Evolutionary conservation across 2,329 filamentous ascomycete genomes (phyloP).

Genomic region (Xylariaceae sp.): DNA sequence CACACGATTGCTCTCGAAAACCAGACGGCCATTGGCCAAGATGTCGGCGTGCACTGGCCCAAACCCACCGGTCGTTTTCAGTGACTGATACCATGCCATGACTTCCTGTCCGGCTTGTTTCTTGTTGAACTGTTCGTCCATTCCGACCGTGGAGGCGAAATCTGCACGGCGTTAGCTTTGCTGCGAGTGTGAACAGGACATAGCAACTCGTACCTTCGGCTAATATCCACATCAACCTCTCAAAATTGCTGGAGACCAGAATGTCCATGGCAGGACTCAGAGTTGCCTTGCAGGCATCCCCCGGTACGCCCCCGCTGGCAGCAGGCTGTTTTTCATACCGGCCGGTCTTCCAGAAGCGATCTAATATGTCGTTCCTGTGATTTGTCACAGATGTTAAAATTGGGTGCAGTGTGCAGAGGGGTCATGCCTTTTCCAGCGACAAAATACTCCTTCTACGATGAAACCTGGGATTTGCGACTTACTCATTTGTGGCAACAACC

Average conservation of each 20-base stretch:
- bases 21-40: conserved; percentile 63
- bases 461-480: conserved; percentile 2
- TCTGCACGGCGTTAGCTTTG: conserved; percentile 35
- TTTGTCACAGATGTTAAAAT: not conserved
- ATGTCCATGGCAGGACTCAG: conserved; percentile 97
- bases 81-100: conserved; percentile 68
- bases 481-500: conserved; percentile 83
- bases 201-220: conserved; percentile 51
- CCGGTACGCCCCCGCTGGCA: conserved; percentile 58
- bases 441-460: not conserved
- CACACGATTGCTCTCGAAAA: conserved; percentile 78
- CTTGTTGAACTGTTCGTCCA: conserved; percentile 63
- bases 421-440: not conserved
- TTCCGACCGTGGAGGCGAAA: conserved; percentile 54
- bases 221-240: conserved; percentile 90
- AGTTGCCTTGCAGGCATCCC: conserved; percentile 81
- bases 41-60: conserved; percentile 70
- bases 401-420: too few species aligned
- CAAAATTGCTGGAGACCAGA: conserved; percentile 92
- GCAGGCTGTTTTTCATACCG: conserved; percentile 81
- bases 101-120: conserved; percentile 74
- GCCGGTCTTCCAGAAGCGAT: conserved; percentile 90
- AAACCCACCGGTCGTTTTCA: conserved; percentile 82
- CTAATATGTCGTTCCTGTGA: conserved; percentile 76
- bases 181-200: not conserved